A percentile compares a stretch with the other conserved stretches of the same genome.
Conservation (phyloP, 805 yeast genomes). For the Zygotorulaspora sp. region DNA sequence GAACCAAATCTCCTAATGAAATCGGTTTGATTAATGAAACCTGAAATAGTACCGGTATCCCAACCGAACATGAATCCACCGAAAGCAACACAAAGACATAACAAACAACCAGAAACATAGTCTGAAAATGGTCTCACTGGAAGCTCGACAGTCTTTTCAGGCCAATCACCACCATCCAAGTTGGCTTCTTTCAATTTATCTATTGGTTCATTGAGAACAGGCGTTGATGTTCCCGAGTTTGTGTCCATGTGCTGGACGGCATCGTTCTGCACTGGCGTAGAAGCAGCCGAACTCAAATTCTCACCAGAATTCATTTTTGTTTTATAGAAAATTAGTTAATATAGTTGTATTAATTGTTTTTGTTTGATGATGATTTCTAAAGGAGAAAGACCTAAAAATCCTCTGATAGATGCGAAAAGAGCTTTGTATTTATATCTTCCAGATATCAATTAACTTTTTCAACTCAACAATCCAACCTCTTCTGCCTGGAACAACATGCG, state of each 20-base stretch:
- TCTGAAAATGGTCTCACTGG: conserved; percentile 9
- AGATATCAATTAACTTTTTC: no score
- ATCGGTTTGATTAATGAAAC: conserved; percentile 59
- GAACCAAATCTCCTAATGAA: conserved; percentile 50
- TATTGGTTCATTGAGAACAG: neutral
- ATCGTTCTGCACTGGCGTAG: conserved; percentile 2
- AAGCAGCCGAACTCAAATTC: neutral
- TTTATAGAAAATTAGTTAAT: neutral
- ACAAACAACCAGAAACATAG: conserved; percentile 9
- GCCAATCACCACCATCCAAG: neutral
- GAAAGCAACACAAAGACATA: conserved; percentile 44
- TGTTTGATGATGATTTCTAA: neutral
- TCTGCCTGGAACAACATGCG: no score
- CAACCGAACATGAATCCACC: conserved; percentile 71
- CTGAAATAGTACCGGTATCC: conserved; percentile 74
- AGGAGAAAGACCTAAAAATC: neutral
- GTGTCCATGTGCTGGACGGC: neutral
- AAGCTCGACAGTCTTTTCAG: conserved; percentile 1
- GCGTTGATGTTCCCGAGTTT: conserved; percentile 1
- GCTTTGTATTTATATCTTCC: no score
- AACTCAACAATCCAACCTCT: no score
- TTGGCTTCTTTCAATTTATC: conserved; percentile 1
- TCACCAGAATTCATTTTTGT: conserved; percentile 2
- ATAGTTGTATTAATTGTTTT: neutral
- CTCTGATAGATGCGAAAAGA: no score